Conservation (phyloP, 2,329 filamentous ascomycete genomes). For the Teratosphaeriaceae sp. region DNA sequence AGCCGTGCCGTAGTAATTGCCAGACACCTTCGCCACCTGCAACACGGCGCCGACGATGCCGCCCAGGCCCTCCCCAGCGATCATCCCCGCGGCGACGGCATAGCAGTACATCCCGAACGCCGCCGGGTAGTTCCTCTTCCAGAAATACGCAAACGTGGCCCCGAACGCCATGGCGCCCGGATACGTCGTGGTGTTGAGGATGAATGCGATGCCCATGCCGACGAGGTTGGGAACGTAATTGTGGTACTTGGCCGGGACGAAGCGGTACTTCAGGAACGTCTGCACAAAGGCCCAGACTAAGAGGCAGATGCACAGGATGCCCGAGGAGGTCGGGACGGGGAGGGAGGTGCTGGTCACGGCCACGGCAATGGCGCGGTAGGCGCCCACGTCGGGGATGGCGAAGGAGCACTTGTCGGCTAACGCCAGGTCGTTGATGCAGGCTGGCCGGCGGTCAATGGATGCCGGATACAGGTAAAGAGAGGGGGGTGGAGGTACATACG, state of each 20-base stretch:
- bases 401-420: conserved; percentile 49
- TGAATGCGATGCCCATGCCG: conserved; percentile 51
- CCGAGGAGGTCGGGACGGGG: conserved; percentile 50
- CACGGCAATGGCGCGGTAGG: conserved; percentile 57
- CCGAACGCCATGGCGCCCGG: conserved; percentile 50
- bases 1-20: conserved; percentile 32
- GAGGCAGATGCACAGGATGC: conserved; percentile 50
- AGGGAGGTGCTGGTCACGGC: conserved; percentile 51
- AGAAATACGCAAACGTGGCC: conserved; percentile 44
- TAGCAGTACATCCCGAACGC: conserved; percentile 20
- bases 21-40: conserved; percentile 34
- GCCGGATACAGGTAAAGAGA: too few relatives aligned
- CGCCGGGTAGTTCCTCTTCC: conserved; percentile 21
- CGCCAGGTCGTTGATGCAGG: conserved; percentile 48
- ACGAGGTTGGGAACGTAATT: conserved; percentile 53
- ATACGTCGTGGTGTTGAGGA: conserved; percentile 49
- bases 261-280: conserved; percentile 46
- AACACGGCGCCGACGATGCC: conserved; percentile 50
- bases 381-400: conserved; percentile 53
- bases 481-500: too few relatives aligned
- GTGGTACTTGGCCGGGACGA: conserved; percentile 42
- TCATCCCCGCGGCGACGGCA: conserved; percentile 49
- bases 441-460: too few relatives aligned
- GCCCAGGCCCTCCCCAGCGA: conserved; percentile 55
- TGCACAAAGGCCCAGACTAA: conserved; percentile 42